Base-by-base conservation (phyloP, 2,329 filamentous ascomycete species). In the Cladophialophora bantiana region DNA sequence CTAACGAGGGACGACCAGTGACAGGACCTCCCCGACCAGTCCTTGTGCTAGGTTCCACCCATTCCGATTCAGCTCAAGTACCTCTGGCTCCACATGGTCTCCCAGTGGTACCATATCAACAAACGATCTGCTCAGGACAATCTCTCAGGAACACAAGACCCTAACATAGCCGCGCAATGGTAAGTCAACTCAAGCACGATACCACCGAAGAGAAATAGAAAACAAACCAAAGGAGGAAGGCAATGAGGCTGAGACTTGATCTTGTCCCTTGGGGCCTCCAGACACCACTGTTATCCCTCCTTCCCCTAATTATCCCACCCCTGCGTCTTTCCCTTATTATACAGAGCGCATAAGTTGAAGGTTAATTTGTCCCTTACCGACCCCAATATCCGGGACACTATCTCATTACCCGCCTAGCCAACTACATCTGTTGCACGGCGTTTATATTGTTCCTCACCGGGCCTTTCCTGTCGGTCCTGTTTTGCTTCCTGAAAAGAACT, bases 271-370 rank as follows among this genome's bases (percentile, higher is more conserved):
- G 32, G 35, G 40, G 18, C 59, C 20, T 45, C 45, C n/a, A 61
- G 42, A 52, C 31, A 10, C 59, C 48, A 20, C 6, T 32, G 59
- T 34, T 40, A 36, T 52, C 59, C 32, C 42, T 42, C n/a, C 34
- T 40, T 34, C 59, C 59, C 59, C 59, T 53, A 45, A 20, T 36
- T 7, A 26, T 61, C 59, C 59, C 59, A 45, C 45, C 52, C 52
- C 34, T 42, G 48, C 34, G 15, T 45, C 34, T 61, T 52, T 15
- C 48, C 59, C 7, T 61, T 61, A 48, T 61, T 13, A 32, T 35
- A 52, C 45, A 26, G 12, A 4, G 59, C 59, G 40, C 45, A 53
- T 40, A 18, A 32, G 34, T 53, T 7, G 34, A 53, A 35, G 45
- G 45, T 15, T 20, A 42, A 50, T 45, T 45, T 53, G 20, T 52